Base-by-base conservation (phyloP, 495 filamentous ascomycete species). In the Penicillium lividum region DNA sequence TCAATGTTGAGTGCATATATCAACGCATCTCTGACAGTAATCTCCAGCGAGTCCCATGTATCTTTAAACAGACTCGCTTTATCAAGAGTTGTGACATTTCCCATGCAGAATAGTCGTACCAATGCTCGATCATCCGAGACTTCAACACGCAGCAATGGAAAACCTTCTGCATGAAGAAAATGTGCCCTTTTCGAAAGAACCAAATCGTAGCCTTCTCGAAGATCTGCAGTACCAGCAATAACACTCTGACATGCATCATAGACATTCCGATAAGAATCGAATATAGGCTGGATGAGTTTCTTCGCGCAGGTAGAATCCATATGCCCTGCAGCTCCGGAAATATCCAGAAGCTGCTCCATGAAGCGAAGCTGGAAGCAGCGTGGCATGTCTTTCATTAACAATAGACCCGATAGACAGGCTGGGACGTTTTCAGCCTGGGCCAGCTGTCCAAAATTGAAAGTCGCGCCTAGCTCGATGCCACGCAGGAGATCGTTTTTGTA, bases 381-480 rank as follows among this genome's bases (percentile, higher is more conserved):
- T 6, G 58, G 27, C 11, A 59, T 54, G 4, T 54, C 61, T 28
- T 59, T 59, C 62, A 77, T 66, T 13, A 42, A 60, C 7, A 46
- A 46, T 16, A 77, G 50, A 46, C 60, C 59, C 7, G 61, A 56
- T 34, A 77, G 44, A 22, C 51, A 66, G 27, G 57, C 71, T 0
- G 74, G 74, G 3, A 54, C 61, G 50, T 72, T 77, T 54, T 77
- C 74, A 3, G 72, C 74, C 50, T 77, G 74, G 4, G 67, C 74
- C 15, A 77, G 54, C 43, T 77, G 74, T 5, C 68, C 72, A 53
- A 77, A 70, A 50, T 77, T 77, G 59, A 84, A 74, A 0, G 72
- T 73, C 0, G 77, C 77, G 30, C 79, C 80, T 7, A 81, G 66
- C 54, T 73, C 63, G 42, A 77, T 70, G 38, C 71, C 70, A n/a